Evolutionary conservation across 768 basidiomycete genomes (phyloP).

Genomic region (Tricholoma furcatifolium): DNA sequence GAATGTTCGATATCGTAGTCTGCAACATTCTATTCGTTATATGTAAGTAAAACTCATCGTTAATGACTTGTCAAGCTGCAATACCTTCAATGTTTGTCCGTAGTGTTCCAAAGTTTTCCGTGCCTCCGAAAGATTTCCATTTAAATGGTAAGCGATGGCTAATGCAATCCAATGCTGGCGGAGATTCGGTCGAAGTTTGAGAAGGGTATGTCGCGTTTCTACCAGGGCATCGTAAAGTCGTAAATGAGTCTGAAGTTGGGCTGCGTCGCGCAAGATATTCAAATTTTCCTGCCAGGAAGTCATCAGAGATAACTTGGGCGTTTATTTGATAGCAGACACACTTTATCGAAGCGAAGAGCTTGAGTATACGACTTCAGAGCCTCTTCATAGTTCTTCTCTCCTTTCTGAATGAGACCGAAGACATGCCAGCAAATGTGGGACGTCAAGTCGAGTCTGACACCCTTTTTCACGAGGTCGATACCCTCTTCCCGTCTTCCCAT

Average conservation of each 20-base stretch:
- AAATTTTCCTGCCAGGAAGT: slow-evolving; percentile 72
- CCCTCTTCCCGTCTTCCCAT: slow-evolving; percentile 82
- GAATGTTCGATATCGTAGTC: slow-evolving; percentile 81
- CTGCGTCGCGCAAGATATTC: slow-evolving; percentile 89
- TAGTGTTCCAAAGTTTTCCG: slow-evolving; percentile 73
- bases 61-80: slow-evolving; percentile 13
- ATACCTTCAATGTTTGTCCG: slow-evolving; percentile 67
- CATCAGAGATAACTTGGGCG: slow-evolving; percentile 2
- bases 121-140: slow-evolving; percentile 69
- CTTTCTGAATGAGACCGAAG: slow-evolving; percentile 91
- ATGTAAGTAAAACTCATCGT: neutral
- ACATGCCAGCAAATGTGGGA: slow-evolving; percentile 99
- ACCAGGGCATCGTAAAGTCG: slow-evolving; percentile 77
- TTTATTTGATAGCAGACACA: slow-evolving; percentile 31
- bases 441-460: slow-evolving; percentile 74
- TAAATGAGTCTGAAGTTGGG: slow-evolving; percentile 85
- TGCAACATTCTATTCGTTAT: slow-evolving; percentile 59
- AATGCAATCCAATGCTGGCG: slow-evolving; percentile 90
- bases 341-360: slow-evolving; percentile 88
- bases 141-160: slow-evolving; percentile 86
- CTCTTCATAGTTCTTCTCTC: slow-evolving; percentile 92
- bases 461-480: slow-evolving; percentile 80
- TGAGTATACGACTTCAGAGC: slow-evolving; percentile 91
- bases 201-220: slow-evolving; percentile 78
- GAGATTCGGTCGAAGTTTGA: slow-evolving; percentile 75